These are phyloP conservation scores for Phaeosphaeriaceae sp. DNA, from an alignment of 2,329 filamentous ascomycete genomes.

Conservation along the genomic window DNA sequence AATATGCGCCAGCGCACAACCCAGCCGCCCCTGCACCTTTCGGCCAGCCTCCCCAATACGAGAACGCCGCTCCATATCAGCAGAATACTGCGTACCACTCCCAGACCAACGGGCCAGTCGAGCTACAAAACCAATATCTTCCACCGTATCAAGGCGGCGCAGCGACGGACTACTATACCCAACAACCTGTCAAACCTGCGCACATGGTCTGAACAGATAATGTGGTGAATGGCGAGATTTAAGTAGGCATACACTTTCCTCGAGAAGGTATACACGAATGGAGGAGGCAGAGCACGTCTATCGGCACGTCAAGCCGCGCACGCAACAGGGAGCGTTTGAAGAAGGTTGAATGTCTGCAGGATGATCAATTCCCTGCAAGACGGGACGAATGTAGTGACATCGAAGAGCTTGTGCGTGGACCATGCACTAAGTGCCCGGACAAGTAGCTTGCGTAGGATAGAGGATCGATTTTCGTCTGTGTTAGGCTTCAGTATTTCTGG, in stretches of 20 bases:
- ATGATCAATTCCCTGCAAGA: background rate
- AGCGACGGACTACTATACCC: conserved; percentile 28
- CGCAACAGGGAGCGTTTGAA: background rate
- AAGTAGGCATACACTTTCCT: background rate
- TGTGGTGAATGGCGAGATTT: background rate
- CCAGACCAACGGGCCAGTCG: conserved; percentile 19
- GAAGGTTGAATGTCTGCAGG: background rate
- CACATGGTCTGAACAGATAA: conserved; percentile 28
- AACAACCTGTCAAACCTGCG: conserved; percentile 35
- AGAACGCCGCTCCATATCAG: conserved; percentile 24
- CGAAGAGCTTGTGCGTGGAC: too few species aligned
- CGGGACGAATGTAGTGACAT: too few species aligned
- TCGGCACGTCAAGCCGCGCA: background rate
- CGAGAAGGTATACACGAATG: background rate
- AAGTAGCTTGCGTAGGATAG: background rate
- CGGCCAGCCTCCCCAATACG: conserved; percentile 22
- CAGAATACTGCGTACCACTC: conserved; percentile 35
- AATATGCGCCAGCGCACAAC: conserved; percentile 43
- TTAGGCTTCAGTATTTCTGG: background rate
- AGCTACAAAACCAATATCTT: conserved; percentile 25
- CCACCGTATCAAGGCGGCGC: conserved; percentile 26
- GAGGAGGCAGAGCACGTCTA: background rate
- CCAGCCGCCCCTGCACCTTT: conserved; percentile 25
- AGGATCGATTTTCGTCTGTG: background rate
- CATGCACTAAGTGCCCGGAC: background rate